phyloP scores from a whole-genome alignment of 1,139 yeast species.

The Suhomyces panamericanus region DNA sequence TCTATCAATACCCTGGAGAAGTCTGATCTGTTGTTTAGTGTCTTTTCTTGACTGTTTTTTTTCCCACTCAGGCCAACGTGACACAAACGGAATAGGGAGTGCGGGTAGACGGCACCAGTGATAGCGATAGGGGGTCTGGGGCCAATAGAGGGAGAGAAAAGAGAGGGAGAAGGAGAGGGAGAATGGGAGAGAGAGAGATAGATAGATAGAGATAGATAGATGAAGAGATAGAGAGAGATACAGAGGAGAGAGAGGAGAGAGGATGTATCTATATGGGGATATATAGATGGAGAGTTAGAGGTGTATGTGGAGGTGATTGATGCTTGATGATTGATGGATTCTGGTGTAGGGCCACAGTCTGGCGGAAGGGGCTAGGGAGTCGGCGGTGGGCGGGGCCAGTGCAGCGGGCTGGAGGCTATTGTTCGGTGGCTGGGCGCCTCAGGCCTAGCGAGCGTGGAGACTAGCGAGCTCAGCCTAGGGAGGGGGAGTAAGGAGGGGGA shows the following conservation, averaged over 20 bases:
- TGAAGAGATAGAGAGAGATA: not conserved
- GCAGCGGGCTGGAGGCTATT: not conserved
- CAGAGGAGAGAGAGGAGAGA: no score
- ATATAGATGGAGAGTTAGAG: not conserved
- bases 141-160: not conserved
- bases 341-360: no score
- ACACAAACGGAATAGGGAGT: conserved; percentile 12
- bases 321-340: not conserved
- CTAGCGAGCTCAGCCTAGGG: not conserved
- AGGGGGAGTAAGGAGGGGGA: not conserved
- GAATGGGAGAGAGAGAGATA: not conserved
- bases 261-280: not conserved
- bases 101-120: conserved; percentile 9
- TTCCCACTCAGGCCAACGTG: conserved; percentile 8
- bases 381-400: not conserved
- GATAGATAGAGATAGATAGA: not conserved
- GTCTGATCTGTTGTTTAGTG: conserved; percentile 11
- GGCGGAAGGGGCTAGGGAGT: not conserved
- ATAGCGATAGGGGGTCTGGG: conserved; percentile 4
- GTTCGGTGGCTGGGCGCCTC: conserved; percentile 1
- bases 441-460: not conserved
- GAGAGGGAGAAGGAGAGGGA: not conserved
- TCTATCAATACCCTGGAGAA: conserved; percentile 6
- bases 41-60: conserved; percentile 13
- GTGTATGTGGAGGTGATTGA: not conserved